phyloP scores from a whole-genome alignment of 2,329 filamentous ascomycete genomes.

The Curvularia spicifera region DNA sequence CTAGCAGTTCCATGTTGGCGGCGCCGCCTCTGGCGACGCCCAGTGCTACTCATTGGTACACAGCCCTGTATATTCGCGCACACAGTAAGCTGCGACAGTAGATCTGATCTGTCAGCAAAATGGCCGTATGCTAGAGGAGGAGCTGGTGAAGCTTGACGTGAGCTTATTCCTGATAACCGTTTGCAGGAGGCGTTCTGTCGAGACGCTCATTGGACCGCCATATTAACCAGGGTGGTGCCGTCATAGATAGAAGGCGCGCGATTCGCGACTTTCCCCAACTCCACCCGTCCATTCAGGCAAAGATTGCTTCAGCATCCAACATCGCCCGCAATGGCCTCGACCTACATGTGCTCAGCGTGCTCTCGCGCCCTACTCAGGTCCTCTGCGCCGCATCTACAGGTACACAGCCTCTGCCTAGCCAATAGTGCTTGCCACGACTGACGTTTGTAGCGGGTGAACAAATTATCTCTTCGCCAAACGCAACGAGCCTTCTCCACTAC shows the following conservation, averaged over 20 bases:
- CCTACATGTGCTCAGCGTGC: conserved; percentile 48
- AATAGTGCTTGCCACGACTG: conserved; percentile 15
- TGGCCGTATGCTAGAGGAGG: not conserved
- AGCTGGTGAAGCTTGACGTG: not conserved
- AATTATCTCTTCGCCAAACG: conserved; percentile 24
- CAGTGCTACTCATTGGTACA: not conserved
- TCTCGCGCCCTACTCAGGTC: conserved; percentile 33
- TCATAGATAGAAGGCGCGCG: conserved; percentile 41
- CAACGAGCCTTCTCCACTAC: conserved; percentile 36
- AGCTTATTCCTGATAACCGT: not conserved
- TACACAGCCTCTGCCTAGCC: conserved; percentile 13
- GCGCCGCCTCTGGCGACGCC: conserved; percentile 2
- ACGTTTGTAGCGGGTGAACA: conserved; percentile 32
- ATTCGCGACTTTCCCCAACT: conserved; percentile 39
- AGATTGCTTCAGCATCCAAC: conserved; percentile 10
- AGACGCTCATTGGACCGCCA: conserved; percentile 22
- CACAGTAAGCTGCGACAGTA: not conserved
- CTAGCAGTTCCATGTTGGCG: conserved; percentile 7
- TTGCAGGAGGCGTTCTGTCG: conserved; percentile 10
- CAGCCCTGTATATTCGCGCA: not conserved
- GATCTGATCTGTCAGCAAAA: not conserved
- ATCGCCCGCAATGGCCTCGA: conserved; percentile 43
- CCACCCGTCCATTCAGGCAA: conserved; percentile 2
- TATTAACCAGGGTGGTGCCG: conserved; percentile 34
- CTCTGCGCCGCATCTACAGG: conserved; percentile 27